phyloP scores from a whole-genome alignment of 192 early-diverging fungal genomes.

The Coemansia sp. region DNA sequence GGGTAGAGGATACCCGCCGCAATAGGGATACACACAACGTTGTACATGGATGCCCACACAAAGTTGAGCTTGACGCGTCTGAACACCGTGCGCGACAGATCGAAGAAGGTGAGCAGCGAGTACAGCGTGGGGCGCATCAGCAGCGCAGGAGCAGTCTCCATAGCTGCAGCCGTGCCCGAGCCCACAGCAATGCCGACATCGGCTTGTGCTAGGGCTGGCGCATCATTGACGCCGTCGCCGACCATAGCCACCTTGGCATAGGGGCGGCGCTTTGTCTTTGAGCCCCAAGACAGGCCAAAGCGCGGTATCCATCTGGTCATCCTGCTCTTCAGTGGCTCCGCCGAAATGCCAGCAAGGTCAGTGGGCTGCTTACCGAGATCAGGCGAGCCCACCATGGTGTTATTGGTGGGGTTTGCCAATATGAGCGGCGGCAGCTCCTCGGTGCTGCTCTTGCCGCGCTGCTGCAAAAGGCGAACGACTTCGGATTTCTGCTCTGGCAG shows the following conservation, averaged over 20 bases:
- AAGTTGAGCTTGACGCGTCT: slow-evolving; percentile 83
- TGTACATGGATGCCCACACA: slow-evolving; percentile 87
- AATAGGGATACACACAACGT: slow-evolving; percentile 82
- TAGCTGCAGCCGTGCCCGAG: slow-evolving; percentile 85
- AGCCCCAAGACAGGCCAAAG: background rate
- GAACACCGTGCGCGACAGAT: slow-evolving; percentile 72
- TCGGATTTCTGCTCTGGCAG: slow-evolving; percentile 85
- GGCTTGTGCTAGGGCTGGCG: slow-evolving; percentile 83
- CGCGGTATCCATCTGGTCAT: background rate
- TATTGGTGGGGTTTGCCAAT: background rate
- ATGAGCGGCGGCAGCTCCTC: background rate
- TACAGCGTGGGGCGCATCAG: slow-evolving; percentile 74
- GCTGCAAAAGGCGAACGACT: slow-evolving; percentile 70
- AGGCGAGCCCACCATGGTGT: background rate
- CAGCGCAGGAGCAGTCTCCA: slow-evolving; percentile 84
- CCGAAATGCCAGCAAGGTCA: background rate
- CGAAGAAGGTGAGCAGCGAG: slow-evolving; percentile 76
- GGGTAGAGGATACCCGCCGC: slow-evolving; percentile 83
- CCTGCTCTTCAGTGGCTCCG: background rate
- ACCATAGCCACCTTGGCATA: slow-evolving; percentile 77
- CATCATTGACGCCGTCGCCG: slow-evolving; percentile 96
- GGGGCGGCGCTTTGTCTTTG: slow-evolving; percentile 19
- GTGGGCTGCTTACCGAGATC: background rate
- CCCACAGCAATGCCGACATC: slow-evolving; percentile 91
- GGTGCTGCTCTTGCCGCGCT: slow-evolving; percentile 18